Base-by-base conservation (phyloP, 805 yeast species). In the Suhomyces sp. region DNA sequence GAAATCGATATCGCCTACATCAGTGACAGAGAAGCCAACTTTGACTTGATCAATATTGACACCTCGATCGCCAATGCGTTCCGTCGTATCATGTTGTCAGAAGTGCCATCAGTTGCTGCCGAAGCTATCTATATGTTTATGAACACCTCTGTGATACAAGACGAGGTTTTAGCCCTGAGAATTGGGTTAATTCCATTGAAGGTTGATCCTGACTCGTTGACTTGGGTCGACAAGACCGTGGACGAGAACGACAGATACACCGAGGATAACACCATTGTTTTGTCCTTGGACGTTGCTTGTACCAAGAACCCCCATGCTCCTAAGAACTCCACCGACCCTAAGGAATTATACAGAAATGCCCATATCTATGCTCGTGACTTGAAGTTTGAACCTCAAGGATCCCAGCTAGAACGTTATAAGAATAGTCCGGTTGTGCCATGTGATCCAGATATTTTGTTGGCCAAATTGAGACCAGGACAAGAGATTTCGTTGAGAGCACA, bases 71-170 rank as follows among this genome's bases (percentile, higher is more conserved):
- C 98, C 28, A 93, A 93, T 67, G 97, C 98, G 0, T 88, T 91
- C 65, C 82, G 98, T 57, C 83, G 98, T 55, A 85, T 93, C 51
- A 90, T 93, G 98, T 81, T 93, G 36, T 77, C 97, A 1, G 98
- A 93, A 59, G 95, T 93, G 25, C 98, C 98, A 14, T 77, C 93
- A 2, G 95, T 91, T 30, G 98, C 98, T 11, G 84, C 96, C 15
- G 98, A 93, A 62, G 79, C 86, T 43, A 88, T 93, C 12, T 88
- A 82, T 57, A 76, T 93, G 40, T 84, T 84, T 68, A 91, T 88
- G 72, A 93, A 93, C 63, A 93, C 98, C 1, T 87, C 96, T 1
- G 96, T 93, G 31, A 87, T 93, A 45, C 97, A 90, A 61, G 98
- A 93, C 60, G 98, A 93, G 67, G 96, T 93, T 13, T 74, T 93